phyloP scores from a whole-genome alignment of 371 early-diverging fungal species.

The Mortierella sp. region DNA sequence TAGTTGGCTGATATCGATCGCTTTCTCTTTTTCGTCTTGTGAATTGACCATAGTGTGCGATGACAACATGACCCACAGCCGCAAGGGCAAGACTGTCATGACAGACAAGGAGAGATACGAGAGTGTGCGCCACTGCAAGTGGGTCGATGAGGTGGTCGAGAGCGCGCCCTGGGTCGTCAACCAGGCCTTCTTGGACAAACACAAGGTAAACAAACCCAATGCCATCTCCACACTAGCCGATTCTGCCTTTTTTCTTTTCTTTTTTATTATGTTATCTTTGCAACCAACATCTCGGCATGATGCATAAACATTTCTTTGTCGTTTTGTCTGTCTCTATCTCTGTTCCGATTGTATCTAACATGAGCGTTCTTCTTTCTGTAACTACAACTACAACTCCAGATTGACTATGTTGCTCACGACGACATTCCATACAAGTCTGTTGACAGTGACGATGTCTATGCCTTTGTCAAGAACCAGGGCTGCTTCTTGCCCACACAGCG shows the following conservation, averaged over 20 bases:
- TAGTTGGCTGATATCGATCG: not conserved
- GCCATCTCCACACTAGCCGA: not conserved
- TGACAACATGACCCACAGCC: constrained; percentile 85
- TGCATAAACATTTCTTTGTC: not conserved
- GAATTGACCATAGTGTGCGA: constrained; percentile 73
- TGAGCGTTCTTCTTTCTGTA: constrained; percentile 1
- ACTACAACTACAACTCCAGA: constrained; percentile 60
- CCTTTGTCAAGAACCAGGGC: constrained; percentile 90
- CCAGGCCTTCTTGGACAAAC: constrained; percentile 89
- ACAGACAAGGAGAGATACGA: constrained; percentile 91
- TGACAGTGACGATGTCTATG: constrained; percentile 94
- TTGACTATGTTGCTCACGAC: constrained; percentile 99
- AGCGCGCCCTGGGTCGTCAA: constrained; percentile 94
- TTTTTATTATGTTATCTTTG: constrained; percentile 1
- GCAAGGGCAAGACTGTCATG: constrained; percentile 96
- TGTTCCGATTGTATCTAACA: constrained; percentile 9
- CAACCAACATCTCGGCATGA: not conserved
- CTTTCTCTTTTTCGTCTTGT: not conserved
- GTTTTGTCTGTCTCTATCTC: not conserved
- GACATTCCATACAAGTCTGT: constrained; percentile 91
- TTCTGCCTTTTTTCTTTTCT: not conserved
- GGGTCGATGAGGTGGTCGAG: constrained; percentile 95
- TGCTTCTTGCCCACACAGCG: constrained; percentile 93
- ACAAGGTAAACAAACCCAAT: constrained; percentile 64
- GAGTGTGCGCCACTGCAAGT: constrained; percentile 93